A percentile compares a stretch with the other conserved stretches of the same genome.
Evolutionary conservation across 2,329 filamentous ascomycete species (phyloP).

Genomic region (Exophiala aquamarina): DNA sequence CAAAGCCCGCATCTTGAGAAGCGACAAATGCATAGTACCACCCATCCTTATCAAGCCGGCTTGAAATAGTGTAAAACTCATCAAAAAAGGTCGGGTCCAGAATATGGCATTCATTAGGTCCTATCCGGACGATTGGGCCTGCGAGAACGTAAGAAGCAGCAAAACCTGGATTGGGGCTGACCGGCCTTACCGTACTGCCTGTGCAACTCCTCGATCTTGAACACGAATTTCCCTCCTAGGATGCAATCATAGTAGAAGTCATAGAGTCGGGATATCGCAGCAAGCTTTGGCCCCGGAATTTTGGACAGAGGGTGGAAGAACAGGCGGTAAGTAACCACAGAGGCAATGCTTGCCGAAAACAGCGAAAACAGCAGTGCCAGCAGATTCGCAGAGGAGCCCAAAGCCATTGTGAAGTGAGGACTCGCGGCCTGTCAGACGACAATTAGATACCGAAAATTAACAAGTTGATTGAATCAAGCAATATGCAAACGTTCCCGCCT

Average conservation of each 20-base stretch:
- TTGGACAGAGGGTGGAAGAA: slow-evolving; percentile 24
- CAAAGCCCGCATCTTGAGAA: slow-evolving; percentile 34
- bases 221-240: slow-evolving; percentile 34
- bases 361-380: slow-evolving; percentile 6
- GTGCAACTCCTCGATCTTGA: slow-evolving; percentile 38
- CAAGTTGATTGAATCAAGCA: no score
- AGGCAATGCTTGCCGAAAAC: slow-evolving; percentile 22
- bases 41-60: slow-evolving; percentile 23
- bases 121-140: slow-evolving; percentile 28
- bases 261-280: slow-evolving; percentile 33
- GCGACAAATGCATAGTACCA: slow-evolving; percentile 27
- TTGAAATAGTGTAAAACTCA: slow-evolving; percentile 24
- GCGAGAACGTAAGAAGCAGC: slow-evolving; percentile 31
- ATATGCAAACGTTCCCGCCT: no score
- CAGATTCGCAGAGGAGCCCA: slow-evolving; percentile 7
- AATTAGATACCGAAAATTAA: no score
- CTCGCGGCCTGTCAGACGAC: no score
- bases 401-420: slow-evolving; percentile 8
- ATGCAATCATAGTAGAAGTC: slow-evolving; percentile 37
- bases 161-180: slow-evolving; percentile 6
- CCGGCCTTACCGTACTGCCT: slow-evolving; percentile 34
- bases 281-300: slow-evolving; percentile 24
- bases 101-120: slow-evolving; percentile 26
- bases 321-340: slow-evolving; percentile 25
- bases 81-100: slow-evolving; percentile 28